Evolutionary conservation across 805 yeast species (phyloP).

Genomic region (Hanseniaspora vineae): DNA sequence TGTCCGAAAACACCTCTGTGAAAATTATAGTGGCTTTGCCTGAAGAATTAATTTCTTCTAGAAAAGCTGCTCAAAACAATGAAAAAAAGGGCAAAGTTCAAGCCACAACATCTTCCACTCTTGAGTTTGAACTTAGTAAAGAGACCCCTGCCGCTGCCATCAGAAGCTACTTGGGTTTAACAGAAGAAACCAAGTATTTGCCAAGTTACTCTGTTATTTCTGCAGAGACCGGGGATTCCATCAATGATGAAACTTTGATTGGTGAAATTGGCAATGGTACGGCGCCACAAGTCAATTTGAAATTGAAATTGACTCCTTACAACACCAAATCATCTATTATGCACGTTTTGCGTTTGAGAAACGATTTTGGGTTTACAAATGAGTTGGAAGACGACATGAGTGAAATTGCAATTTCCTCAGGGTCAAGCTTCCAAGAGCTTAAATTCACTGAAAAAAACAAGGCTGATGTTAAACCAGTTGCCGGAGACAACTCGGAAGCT

Average conservation of each 20-base stretch:
- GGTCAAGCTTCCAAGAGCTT: constrained; percentile 17
- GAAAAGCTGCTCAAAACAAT: constrained; percentile 1
- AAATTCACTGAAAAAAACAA: constrained; percentile 14
- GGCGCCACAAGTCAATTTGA: constrained; percentile 15
- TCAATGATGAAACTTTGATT: not conserved
- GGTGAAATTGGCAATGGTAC: constrained; percentile 1
- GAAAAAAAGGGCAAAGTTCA: constrained; percentile 8
- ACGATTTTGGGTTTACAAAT: constrained; percentile 21
- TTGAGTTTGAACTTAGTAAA: constrained; percentile 15
- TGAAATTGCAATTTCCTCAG: constrained; percentile 22
- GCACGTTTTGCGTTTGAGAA: constrained; percentile 21
- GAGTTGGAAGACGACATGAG: constrained; percentile 22
- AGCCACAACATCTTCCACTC: constrained; percentile 5
- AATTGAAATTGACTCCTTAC: constrained; percentile 15
- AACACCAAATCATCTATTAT: constrained; percentile 19
- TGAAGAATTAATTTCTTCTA: not conserved
- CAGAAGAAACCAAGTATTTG: constrained; percentile 17
- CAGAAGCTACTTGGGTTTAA: constrained; percentile 15
- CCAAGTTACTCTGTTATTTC: constrained; percentile 3
- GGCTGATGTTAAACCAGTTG: constrained; percentile 7
- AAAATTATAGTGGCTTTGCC: constrained; percentile 4
- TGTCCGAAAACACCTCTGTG: not conserved
- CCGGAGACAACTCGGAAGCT: constrained; percentile 7
- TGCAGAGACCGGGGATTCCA: not conserved
- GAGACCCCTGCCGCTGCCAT: constrained; percentile 17